A percentile compares a stretch with the other conserved stretches of the same genome.
These are phyloP conservation scores for Globisporangium orthogonon DNA, from an alignment of 352 stramenopile species.

Conservation along the genomic window DNA sequence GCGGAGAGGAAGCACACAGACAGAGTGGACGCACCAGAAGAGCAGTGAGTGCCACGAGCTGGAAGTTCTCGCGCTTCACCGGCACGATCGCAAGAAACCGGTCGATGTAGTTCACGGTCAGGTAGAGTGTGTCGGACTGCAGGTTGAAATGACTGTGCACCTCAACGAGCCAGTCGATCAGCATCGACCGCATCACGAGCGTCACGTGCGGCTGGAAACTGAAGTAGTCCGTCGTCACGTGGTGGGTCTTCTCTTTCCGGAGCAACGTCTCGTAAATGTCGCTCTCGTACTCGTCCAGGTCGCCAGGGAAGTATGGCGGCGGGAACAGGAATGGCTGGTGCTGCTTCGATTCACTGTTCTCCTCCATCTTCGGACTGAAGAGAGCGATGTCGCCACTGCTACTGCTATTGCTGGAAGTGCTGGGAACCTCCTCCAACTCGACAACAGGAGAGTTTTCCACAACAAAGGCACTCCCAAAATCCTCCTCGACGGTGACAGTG, in stretches of 20 bases:
- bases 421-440: conserved; percentile 5
- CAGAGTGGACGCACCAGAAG: conserved; percentile 69
- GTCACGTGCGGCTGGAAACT: conserved; percentile 40
- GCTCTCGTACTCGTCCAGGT: conserved; percentile 42
- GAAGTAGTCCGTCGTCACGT: conserved; percentile 48
- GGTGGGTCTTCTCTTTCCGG: conserved; percentile 32
- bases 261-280: conserved; percentile 50
- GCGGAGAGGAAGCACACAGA: not conserved
- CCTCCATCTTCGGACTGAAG: not conserved
- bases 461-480: not conserved
- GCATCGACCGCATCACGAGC: conserved; percentile 55
- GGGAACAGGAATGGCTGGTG: conserved; percentile 15
- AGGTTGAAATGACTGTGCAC: conserved; percentile 99
- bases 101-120: conserved; percentile 98
- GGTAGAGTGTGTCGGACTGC: conserved; percentile 94
- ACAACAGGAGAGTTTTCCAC: conserved; percentile 1
- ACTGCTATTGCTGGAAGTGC: not conserved
- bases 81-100: conserved; percentile 89
- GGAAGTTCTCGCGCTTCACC: conserved; percentile 92
- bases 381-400: not conserved
- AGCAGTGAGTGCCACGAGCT: conserved; percentile 95
- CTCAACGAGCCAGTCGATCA: conserved; percentile 87
- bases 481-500: conserved; percentile 3
- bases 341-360: not conserved
- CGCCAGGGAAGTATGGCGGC: conserved; percentile 26